Evolutionary conservation across 2,329 filamentous ascomycete species (phyloP), one percentile per base, ranked within the genome.

Genomic region (Canariomyces notabilis): DNA sequence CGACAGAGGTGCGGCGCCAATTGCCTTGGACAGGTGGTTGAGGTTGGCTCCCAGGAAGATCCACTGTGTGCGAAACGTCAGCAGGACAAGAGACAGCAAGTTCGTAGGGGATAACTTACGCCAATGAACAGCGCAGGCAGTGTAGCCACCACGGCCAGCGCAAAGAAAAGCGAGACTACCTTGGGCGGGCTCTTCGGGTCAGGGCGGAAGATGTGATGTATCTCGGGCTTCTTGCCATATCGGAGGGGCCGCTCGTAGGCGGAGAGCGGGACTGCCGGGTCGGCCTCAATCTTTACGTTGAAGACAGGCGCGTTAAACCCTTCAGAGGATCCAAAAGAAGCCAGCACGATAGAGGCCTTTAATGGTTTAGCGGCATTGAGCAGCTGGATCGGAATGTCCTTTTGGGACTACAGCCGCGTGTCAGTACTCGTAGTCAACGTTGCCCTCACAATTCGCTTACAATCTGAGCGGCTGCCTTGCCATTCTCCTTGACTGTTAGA

Each of bases 341-440:
- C 93, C 56, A 98, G 77, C 38, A 95, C 75, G 36, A 98, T 70
- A 51, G 82, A 86, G n/a, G 89, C 90, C 57, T 82, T 76, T 61
- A 97, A 76, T 2, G 87, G 83, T 45, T 79, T 67, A 38, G 75
- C 65, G 22, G 84, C 76, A 34, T 76, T 72, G 53, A 94, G 79
- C 60, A 97, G 82, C 68, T 95, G 89, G 52, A 82, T 61, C 18
- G 93, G 91, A 50, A 98, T 80, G 60, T 97, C 90, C 71, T 89
- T 91, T 49, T 91, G 87, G 47, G 85, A 79, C 91, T 96, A 64
- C 29, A 43, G 26, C 43, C 42, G 15, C 19, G 23, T 29, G 47
- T 47, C 5, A 42, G 23, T n/a, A 21, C 14, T 26, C 11, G 39
- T 31, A 37, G 37, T 18, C 33, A 19, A 26, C 14, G 15, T 15